Evolutionary conservation across 2,329 filamentous ascomycete genomes (phyloP), one percentile per base, ranked within the genome.

Genomic region (Nemania sp.): DNA sequence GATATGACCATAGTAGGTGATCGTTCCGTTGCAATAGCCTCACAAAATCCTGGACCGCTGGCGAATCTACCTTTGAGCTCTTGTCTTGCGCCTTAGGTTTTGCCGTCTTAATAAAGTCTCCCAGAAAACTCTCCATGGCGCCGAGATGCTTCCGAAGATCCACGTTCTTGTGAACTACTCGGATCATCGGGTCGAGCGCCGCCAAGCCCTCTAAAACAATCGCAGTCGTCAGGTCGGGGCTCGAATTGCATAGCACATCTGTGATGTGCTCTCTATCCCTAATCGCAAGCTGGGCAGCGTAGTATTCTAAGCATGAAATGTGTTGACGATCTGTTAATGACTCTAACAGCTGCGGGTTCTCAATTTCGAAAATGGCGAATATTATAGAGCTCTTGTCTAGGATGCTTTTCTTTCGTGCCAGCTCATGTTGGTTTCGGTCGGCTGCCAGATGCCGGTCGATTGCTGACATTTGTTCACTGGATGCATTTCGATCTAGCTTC

Each of bases 111-210:
- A 95, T 85, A 59, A 93, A 83, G 64, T 92, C 90, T 5, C 84
- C 83, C 20, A 93, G 72, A 68, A 95, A 92, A 10, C 77, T 79
- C 71, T 93, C 86, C 1, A 84, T 78, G 37, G 90, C 86, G 39
- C 82, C 81, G 6, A 94, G 74, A 18, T 90, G 89, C 40, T 86
- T 86, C 35, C 85, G 85, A 5, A 94, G 80, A 68, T 93, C 88
- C 21, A 92, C 83, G 2, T 84, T 83, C 55, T 90, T 83, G 71
- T 94, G 91, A 6, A 93, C 79, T 2, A 81, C 78, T 20, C 90
- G 82, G 57, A 95, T 91, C 60, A 92, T 86, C 0, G 89, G 89
- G 54, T 92, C 90, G 66, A 90, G 91, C 1, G 88, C 87, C 0
- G 81, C 78, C 5, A 92, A 83, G 0, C 81, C 74, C 59, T 91